Evolutionary conservation across 2,329 filamentous ascomycete species (phyloP).

Genomic region (Reticulascus tulasneorum): DNA sequence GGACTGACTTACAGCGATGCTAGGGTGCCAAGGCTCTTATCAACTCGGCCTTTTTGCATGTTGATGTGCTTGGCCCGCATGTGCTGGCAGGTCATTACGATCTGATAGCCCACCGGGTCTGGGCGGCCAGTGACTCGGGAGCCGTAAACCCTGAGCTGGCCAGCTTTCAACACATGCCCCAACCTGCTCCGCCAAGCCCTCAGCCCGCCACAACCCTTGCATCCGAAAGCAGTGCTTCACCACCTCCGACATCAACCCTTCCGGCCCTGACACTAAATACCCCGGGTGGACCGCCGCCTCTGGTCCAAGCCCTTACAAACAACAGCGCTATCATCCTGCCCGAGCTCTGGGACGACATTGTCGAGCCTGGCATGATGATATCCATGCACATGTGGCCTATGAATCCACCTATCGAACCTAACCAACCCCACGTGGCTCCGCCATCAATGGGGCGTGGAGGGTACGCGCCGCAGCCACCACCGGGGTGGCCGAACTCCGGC

Average conservation of each 20-base stretch:
- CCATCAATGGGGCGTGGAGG: no score
- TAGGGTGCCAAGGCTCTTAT: conserved; percentile 10
- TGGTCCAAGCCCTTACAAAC: not conserved
- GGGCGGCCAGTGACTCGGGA: conserved; percentile 1
- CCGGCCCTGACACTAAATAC: no score
- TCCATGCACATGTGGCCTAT: conserved; percentile 11
- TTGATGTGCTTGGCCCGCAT: conserved; percentile 5
- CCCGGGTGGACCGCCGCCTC: not conserved
- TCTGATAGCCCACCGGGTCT: conserved; percentile 2
- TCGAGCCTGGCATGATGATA: conserved; percentile 14
- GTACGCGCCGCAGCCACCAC: not conserved
- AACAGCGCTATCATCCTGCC: conserved; percentile 8
- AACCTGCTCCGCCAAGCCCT: not conserved
- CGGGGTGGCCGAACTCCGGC: not conserved
- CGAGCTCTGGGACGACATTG: conserved; percentile 13
- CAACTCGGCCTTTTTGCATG: conserved; percentile 5
- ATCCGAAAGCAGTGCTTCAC: no score
- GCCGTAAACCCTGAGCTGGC: conserved; percentile 7
- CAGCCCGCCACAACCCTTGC: no score
- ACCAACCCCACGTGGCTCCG: no score
- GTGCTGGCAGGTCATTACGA: conserved; percentile 11
- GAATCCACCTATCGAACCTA: no score
- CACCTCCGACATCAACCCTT: no score
- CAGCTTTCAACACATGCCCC: conserved; percentile 5
- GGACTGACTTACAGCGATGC: not conserved